Conservation (phyloP, 371 early-diverging fungal species). For the Mortierella sp. region DNA sequence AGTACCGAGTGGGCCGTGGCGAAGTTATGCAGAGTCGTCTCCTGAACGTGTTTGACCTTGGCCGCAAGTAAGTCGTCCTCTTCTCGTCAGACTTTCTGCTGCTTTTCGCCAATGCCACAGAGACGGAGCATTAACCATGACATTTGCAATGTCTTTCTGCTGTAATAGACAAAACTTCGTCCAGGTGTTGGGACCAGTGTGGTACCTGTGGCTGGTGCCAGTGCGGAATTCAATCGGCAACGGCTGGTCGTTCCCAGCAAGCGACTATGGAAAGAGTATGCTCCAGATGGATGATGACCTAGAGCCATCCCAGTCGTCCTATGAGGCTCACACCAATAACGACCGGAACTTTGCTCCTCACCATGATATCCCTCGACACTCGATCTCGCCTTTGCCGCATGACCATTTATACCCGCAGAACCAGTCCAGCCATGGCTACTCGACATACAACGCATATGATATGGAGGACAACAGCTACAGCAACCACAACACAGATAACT, state of each 20-base stretch:
- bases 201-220: slow-evolving; percentile 60
- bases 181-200: slow-evolving; percentile 57
- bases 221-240: slow-evolving; percentile 52
- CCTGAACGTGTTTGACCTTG: slow-evolving; percentile 60
- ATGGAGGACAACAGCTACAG: slow-evolving; percentile 17
- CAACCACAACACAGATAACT: slow-evolving; percentile 11
- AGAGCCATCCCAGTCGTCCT: not conserved
- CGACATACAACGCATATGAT: slow-evolving; percentile 23
- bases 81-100: no score
- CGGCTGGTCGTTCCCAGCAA: slow-evolving; percentile 52
- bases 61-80: slow-evolving; percentile 36
- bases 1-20: slow-evolving; percentile 44
- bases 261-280: slow-evolving; percentile 47
- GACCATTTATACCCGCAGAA: slow-evolving; percentile 13
- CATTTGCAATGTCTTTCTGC: not conserved
- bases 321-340: slow-evolving; percentile 3
- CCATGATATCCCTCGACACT: not conserved
- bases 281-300: slow-evolving; percentile 22
- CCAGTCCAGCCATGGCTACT: slow-evolving; percentile 4
- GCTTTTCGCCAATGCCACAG: not conserved
- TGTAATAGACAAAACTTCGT: slow-evolving; percentile 52
- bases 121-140: not conserved
- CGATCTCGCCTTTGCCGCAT: slow-evolving; percentile 10
- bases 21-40: slow-evolving; percentile 54
- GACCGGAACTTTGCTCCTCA: not conserved